Evolutionary conservation across 805 yeast genomes (phyloP).

Genomic region (Metschnikowia gelsemii): DNA sequence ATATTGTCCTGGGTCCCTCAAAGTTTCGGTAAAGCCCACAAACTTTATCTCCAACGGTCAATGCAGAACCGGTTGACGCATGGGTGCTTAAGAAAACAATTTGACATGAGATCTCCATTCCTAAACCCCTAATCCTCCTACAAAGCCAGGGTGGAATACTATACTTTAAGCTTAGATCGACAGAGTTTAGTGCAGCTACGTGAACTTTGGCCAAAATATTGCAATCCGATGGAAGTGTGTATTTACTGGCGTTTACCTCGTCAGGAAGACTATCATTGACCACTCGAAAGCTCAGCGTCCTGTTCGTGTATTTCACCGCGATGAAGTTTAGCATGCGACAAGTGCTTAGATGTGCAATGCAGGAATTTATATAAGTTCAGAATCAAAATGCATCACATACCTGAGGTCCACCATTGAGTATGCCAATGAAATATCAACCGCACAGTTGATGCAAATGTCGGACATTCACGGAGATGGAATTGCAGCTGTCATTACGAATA

Average conservation of each 20-base stretch:
- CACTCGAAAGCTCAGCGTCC: constrained; percentile 16
- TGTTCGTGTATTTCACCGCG: constrained; percentile 23
- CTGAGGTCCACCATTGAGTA: too few relatives aligned
- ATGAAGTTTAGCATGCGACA: constrained; percentile 24
- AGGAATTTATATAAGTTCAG: too few relatives aligned
- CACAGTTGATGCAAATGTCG: too few relatives aligned
- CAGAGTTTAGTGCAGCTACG: constrained; percentile 35
- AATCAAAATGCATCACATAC: too few relatives aligned
- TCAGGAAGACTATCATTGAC: constrained; percentile 16
- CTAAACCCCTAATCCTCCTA: constrained; percentile 25
- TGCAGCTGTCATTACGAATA: too few relatives aligned
- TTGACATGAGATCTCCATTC: constrained; percentile 35
- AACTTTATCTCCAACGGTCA: constrained; percentile 32
- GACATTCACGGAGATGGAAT: too few relatives aligned
- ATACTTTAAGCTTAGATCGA: constrained; percentile 28
- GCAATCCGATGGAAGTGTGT: constrained; percentile 15
- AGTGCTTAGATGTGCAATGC: too few relatives aligned
- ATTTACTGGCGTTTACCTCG: constrained; percentile 8
- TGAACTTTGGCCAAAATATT: constrained; percentile 32
- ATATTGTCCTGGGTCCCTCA: constrained; percentile 40
- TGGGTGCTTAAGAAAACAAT: constrained; percentile 30
- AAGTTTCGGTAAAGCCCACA: constrained; percentile 25
- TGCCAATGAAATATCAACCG: too few relatives aligned
- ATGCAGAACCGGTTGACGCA: constrained; percentile 22
- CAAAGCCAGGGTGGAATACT: constrained; percentile 15